Conservation (phyloP, 495 filamentous ascomycete genomes). For the Aspergillus olivimuriae region DNA sequence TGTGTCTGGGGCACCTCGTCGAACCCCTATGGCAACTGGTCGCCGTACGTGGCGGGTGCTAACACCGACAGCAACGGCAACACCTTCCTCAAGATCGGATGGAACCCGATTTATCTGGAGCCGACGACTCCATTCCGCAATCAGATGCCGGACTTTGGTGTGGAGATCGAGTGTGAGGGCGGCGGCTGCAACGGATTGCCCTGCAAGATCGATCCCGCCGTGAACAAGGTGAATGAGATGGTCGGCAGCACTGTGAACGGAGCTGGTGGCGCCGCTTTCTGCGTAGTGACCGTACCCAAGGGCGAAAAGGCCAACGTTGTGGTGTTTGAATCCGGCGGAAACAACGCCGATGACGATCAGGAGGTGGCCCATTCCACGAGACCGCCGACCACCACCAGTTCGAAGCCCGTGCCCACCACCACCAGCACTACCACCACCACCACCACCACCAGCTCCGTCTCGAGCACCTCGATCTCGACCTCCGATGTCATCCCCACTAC, state of each 20-base stretch:
- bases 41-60: conserved; percentile 70
- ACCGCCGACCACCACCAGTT: conserved; percentile 7
- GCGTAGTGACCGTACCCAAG: conserved; percentile 69
- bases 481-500: conserved; percentile 18
- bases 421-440: conserved; percentile 9
- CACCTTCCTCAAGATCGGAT: conserved; percentile 72
- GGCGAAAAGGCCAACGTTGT: conserved; percentile 64
- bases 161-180: conserved; percentile 64
- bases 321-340: conserved; percentile 38
- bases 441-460: conserved; percentile 5
- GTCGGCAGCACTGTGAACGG: conserved; percentile 46
- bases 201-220: conserved; percentile 64
- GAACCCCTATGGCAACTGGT: conserved; percentile 72
- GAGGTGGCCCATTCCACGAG: too few relatives aligned
- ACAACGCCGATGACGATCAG: too few relatives aligned
- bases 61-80: conserved; percentile 59
- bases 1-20: conserved; percentile 65
- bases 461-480: conserved; percentile 14
- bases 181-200: conserved; percentile 66
- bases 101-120: conserved; percentile 71
- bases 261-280: conserved; percentile 67
- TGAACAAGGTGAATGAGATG: conserved; percentile 56
- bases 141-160: conserved; percentile 57
- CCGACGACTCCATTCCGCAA: conserved; percentile 49
- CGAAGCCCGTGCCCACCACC: conserved; percentile 9